Evolutionary conservation across 2,329 filamentous ascomycete species (phyloP).

Genomic region (Aureobasidium uvarum): DNA sequence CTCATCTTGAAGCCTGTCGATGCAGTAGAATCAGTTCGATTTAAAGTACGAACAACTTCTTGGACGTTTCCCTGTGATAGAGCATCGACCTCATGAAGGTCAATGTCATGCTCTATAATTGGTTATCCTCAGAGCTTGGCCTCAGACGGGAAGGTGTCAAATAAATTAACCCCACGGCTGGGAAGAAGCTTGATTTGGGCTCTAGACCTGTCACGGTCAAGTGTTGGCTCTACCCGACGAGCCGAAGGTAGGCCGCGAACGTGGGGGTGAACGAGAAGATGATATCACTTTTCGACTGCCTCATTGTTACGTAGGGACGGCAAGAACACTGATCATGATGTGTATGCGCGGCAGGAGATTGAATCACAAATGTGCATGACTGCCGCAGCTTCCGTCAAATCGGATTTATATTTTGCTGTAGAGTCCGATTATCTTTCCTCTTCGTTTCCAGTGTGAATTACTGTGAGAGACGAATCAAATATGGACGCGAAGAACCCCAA

Average conservation of each 20-base stretch:
- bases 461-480: not conserved
- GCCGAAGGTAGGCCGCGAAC: not conserved
- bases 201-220: constrained; percentile 1
- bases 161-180: not conserved
- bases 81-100: not conserved
- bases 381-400: constrained; percentile 8
- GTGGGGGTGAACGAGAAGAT: not conserved
- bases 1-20: not conserved
- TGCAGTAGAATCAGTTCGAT: too few relatives aligned
- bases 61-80: not conserved
- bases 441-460: not conserved
- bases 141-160: not conserved
- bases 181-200: not conserved
- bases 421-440: not conserved
- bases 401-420: not conserved
- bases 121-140: not conserved
- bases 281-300: constrained; percentile 8
- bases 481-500: constrained; percentile 56
- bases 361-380: not conserved
- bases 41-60: not conserved
- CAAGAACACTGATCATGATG: not conserved
- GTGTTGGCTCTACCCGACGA: not conserved
- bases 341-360: constrained; percentile 1
- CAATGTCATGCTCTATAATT: constrained; percentile 8
- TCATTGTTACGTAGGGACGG: constrained; percentile 14